A percentile compares a stretch with the other conserved stretches of the same genome.
phyloP scores from a whole-genome alignment of 306 rosid genomes.

The Cucurbita ficifolia region DNA sequence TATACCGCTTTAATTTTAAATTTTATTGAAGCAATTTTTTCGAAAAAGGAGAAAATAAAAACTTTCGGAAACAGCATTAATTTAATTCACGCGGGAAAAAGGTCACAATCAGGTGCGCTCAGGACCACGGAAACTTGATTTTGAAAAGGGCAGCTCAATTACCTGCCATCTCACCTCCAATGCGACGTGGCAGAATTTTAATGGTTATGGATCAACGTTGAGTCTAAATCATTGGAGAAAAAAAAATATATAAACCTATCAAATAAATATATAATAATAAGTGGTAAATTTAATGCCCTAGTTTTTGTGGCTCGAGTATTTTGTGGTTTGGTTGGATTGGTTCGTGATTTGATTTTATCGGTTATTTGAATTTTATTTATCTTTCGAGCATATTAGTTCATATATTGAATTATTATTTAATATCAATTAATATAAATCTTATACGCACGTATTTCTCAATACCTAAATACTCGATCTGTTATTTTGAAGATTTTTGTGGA shows the following conservation, averaged over 20 bases:
- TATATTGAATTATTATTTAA: no score
- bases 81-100: neutral
- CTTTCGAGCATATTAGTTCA: no score
- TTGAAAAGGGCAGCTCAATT: neutral
- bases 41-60: neutral
- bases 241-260: neutral
- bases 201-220: neutral
- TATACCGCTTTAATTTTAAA: neutral
- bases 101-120: neutral
- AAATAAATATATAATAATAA: no score
- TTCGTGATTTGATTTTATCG: no score
- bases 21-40: neutral
- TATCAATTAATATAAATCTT: no score
- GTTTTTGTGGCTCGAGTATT: no score
- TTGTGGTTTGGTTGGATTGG: no score
- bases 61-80: neutral
- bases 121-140: neutral
- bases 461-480: no score
- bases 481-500: no score
- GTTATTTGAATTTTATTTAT: no score
- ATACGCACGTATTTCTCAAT: no score
- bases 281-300: no score
- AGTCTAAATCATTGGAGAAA: neutral
- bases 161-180: neutral
- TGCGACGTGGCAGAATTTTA: neutral